These are phyloP conservation scores for Sporothrix humicola DNA, from an alignment of 2,329 filamentous ascomycete genomes.

Conservation along the genomic window DNA sequence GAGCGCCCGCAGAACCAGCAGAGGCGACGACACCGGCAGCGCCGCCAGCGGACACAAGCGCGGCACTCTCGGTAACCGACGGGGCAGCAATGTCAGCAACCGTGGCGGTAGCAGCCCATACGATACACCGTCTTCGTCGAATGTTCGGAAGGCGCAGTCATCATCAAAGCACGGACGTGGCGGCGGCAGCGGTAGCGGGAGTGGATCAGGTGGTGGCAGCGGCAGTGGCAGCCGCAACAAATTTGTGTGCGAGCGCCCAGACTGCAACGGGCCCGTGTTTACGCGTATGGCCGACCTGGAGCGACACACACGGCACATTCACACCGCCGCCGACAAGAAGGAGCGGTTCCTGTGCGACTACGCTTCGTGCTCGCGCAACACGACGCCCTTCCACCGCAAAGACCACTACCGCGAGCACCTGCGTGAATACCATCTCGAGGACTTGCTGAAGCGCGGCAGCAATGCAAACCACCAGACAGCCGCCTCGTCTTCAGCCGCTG, in stretches of 20 bases:
- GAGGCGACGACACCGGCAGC: neutral
- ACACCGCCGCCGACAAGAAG: conserved; percentile 51
- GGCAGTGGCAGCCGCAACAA: neutral
- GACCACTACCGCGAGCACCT: conserved; percentile 65
- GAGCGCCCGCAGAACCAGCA: neutral
- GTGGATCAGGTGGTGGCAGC: neutral
- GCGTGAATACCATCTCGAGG: conserved; percentile 61
- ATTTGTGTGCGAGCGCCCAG: conserved; percentile 48
- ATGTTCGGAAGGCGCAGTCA: neutral
- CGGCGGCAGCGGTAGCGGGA: neutral
- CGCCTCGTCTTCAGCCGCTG: conserved; percentile 8
- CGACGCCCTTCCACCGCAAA: conserved; percentile 57
- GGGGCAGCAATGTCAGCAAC: conserved; percentile 13
- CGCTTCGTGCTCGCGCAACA: conserved; percentile 52
- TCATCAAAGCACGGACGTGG: neutral
- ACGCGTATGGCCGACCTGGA: conserved; percentile 60
- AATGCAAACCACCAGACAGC: conserved; percentile 17
- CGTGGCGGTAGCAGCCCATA: conserved; percentile 11
- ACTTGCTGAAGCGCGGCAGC: conserved; percentile 56
- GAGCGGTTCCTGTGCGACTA: conserved; percentile 59
- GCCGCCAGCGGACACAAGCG: neutral
- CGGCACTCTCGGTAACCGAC: conserved; percentile 2
- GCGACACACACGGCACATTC: conserved; percentile 58
- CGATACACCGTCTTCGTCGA: neutral
- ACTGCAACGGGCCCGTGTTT: conserved; percentile 55